Evolutionary conservation across 139 green algal genomes (phyloP).

Genomic region (Coelastrella sp.): DNA sequence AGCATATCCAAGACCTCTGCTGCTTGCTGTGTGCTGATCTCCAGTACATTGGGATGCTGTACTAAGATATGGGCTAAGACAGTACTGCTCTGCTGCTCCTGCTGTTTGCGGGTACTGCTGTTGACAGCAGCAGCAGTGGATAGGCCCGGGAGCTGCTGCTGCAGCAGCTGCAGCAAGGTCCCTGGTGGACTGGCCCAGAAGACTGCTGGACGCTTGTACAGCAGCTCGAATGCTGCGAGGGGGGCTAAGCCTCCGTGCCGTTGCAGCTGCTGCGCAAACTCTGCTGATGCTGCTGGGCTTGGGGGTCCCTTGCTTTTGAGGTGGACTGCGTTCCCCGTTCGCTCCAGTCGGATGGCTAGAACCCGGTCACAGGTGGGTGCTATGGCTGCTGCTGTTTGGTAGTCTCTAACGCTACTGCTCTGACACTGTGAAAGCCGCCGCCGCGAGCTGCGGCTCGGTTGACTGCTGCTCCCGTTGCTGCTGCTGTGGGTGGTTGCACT

Average conservation of each 20-base stretch:
- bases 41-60: not conserved
- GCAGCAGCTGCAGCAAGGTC: not conserved
- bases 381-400: too few relatives aligned
- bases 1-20: not conserved
- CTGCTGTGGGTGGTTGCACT: not conserved
- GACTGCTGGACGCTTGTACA: not conserved
- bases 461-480: not conserved
- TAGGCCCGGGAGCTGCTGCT: not conserved
- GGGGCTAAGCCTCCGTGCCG: not conserved
- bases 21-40: not conserved
- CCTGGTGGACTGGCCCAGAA: not conserved
- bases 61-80: not conserved
- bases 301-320: not conserved
- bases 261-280: not conserved
- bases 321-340: not conserved
- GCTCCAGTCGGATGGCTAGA: not conserved
- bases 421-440: not conserved
- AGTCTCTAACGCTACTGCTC: not conserved
- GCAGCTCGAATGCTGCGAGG: not conserved
- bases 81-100: not conserved
- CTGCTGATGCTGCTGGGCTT: not conserved
- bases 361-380: not conserved
- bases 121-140: not conserved
- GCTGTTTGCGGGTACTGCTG: not conserved
- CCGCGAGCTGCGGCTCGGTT: not conserved